These are phyloP conservation scores for Verticillium zaregamsianum DNA, from an alignment of 2,329 filamentous ascomycete genomes.

Conservation along the genomic window DNA sequence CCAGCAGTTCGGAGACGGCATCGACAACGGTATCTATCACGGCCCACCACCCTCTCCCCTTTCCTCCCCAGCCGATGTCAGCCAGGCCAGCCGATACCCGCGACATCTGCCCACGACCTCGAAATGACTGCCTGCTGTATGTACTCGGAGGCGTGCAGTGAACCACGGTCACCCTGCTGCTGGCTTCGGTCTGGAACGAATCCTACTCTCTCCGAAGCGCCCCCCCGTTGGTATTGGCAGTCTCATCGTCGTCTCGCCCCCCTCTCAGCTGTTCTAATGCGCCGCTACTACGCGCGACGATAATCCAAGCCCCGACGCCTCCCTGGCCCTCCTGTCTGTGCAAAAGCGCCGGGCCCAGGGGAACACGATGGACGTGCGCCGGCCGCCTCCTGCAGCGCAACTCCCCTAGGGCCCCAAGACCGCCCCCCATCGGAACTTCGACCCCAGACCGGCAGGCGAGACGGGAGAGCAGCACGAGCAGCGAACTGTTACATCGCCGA, in stretches of 20 bases:
- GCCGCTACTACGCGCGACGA: not conserved
- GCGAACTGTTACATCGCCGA: not conserved
- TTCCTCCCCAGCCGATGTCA: no score
- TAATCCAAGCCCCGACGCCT: not conserved
- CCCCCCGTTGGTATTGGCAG: not conserved
- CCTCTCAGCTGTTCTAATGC: not conserved
- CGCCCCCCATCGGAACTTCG: not conserved
- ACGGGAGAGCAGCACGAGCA: not conserved
- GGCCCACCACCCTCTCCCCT: no score
- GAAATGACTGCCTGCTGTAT: not conserved
- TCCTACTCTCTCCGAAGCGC: not conserved
- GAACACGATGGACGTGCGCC: not conserved
- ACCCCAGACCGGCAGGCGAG: not conserved
- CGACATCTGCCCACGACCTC: no score
- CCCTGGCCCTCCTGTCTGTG: not conserved
- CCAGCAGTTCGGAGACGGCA: not conserved
- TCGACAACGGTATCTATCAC: not conserved
- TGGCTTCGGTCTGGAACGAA: not conserved
- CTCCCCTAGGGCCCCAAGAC: not conserved
- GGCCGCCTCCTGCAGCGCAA: not conserved
- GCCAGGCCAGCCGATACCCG: no score
- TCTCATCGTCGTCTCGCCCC: slow-evolving; percentile 2
- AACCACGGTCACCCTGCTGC: not conserved
- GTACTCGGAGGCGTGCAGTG: no score
- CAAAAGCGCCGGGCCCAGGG: not conserved